Base-by-base conservation (phyloP, 1,139 yeast species). In the Pichia sp. region DNA sequence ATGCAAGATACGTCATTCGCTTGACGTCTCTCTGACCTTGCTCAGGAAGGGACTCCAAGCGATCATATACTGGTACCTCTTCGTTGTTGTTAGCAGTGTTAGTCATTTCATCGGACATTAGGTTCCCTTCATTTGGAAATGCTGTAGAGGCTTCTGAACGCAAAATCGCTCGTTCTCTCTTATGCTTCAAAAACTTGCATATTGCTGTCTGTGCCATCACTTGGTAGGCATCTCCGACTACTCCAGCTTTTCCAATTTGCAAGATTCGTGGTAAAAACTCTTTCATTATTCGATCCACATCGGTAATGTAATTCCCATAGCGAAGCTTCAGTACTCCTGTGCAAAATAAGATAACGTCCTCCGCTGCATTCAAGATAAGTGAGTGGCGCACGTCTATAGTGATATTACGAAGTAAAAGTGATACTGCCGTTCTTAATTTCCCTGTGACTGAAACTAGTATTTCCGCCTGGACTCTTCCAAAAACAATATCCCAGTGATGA, bases 381-480 rank as follows among this genome's bases (percentile, higher is more conserved):
- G 77, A 76, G 20, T 66, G 55, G 12, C 55, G 50, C 27, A 63
- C 62, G 1, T 74, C 67, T 14, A 59, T 47, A 31, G 64, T 62
- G 6, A 74, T 53, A 30, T 68, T 69, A 46, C 69, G 72, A 3
- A 73, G 52, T 0, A 71, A 49, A 27, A 68, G 52, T 1, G 74
- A 63, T 12, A 74, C 45, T 0, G 66, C 71, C 33, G 70, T 58
- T 7, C 66, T 51, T 10, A n/a, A n/a, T n/a, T n/a, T n/a, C n/a
- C n/a, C n/a, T n/a, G n/a, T n/a, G n/a, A n/a, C n/a, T n/a, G n/a
- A n/a, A n/a, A n/a, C n/a, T n/a, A n/a, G n/a, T n/a, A n/a, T n/a
- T n/a, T 54, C 51, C 33, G 74, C 66, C 44, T 69, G 69, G 29
- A 73, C 47, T 12, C 73, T 45, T 28, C 66, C 69, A 37, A 72